Evolutionary conservation across 192 early-diverging fungal species (phyloP).

Genomic region (Chytriomyces confervae): DNA sequence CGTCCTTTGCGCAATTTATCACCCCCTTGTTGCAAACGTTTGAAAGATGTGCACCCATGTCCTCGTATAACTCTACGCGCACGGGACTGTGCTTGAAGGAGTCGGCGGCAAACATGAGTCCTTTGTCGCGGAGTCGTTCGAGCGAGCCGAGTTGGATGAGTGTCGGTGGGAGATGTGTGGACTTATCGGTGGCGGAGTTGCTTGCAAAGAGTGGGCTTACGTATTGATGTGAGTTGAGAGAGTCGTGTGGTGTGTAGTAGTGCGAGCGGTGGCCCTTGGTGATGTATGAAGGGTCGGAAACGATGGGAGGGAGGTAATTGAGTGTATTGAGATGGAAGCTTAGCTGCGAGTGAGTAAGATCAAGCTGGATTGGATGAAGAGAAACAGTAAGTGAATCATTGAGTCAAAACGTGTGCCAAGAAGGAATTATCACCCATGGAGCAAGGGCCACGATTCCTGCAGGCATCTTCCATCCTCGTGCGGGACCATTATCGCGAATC

Average conservation of each 20-base stretch:
- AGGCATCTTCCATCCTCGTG: constrained; percentile 22
- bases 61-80: constrained; percentile 33
- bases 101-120: constrained; percentile 29
- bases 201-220: constrained; percentile 39
- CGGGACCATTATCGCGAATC: constrained; percentile 59
- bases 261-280: constrained; percentile 23
- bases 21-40: constrained; percentile 34
- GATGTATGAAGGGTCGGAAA: constrained; percentile 32
- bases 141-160: constrained; percentile 39
- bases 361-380: not conserved
- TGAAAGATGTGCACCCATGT: constrained; percentile 39
- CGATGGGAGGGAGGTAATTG: constrained; percentile 36
- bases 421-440: constrained; percentile 6
- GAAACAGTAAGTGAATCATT: too few relatives aligned
- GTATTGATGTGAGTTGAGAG: constrained; percentile 35
- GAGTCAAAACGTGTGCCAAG: too few relatives aligned
- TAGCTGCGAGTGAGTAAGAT: constrained; percentile 37
- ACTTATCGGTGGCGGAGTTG: not conserved
- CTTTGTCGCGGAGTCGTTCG: constrained; percentile 42
- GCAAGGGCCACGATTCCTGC: constrained; percentile 62
- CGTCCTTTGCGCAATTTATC: not conserved
- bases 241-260: constrained; percentile 38
- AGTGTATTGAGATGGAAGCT: constrained; percentile 35
- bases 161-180: constrained; percentile 30
- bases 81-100: constrained; percentile 15